Evolutionary conservation across 805 yeast species (phyloP), one percentile per base, ranked within the genome.

Genomic region (Schwanniomyces pseudopolymorphus): DNA sequence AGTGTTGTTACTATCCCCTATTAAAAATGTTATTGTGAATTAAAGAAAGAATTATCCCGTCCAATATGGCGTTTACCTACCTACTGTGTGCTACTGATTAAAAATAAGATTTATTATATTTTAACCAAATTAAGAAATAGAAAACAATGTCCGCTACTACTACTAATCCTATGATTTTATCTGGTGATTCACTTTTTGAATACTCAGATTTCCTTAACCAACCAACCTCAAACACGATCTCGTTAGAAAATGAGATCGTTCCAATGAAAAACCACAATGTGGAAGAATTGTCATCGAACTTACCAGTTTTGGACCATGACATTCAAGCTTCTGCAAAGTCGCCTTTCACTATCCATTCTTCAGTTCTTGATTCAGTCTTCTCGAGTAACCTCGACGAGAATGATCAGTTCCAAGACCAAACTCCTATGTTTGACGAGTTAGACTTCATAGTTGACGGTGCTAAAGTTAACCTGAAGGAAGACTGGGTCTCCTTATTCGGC

Each of bases 401-500:
- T 47, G 60, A 57, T 48, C 60, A 58, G 38, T 51, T 61, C 45
- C 62, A 59, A 45, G 79, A 76, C 53, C 60, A 65, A 43, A 72
- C 83, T 56, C 84, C 87, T 47, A 78, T 83, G 79, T 84, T 84
- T 55, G 85, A 81, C 57, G 81, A 81, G 45, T 58, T 65, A 49
- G 79, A 72, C 51, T 70, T 69, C 45, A 65, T 70, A 44, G 59
- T 70, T 44, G 75, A 71, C 47, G 74, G 74, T 44, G 57, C 61
- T 40, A 64, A 65, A 54, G 69, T 61, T 45, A 66, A 67, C 61
- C 55, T 62, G 44, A 71, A 69, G 48, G 74, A 78, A 31, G 77
- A 77, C 54, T 84, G 89, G 89, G 80, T 77, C 38, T 79, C 89
- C 11, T 70, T 85, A 47, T 84, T 85, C 59, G 70, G 64, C 43